Evolutionary conservation across 495 filamentous ascomycete species (phyloP).

Genomic region (Talaromyces adpressus): DNA sequence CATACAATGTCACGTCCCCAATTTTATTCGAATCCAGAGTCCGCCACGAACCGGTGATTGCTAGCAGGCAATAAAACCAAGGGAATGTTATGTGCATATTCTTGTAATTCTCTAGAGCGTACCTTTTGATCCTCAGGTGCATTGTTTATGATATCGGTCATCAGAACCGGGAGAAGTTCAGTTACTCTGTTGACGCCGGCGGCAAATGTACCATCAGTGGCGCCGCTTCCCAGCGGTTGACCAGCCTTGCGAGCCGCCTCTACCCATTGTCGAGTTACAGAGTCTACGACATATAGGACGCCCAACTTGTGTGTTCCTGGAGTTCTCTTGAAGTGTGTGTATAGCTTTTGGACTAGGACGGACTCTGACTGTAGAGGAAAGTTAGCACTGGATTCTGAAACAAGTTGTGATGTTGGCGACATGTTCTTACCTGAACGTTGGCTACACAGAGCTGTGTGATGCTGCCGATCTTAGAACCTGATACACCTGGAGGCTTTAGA

Average conservation of each 20-base stretch:
- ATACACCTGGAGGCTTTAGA: conserved; percentile 89
- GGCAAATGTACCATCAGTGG: conserved; percentile 84
- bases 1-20: not conserved
- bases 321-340: conserved; percentile 94
- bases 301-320: conserved; percentile 94
- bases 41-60: not conserved
- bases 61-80: conserved; percentile 10
- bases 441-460: conserved; percentile 79
- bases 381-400: too few species aligned
- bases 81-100: conserved; percentile 7
- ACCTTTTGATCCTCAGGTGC: conserved; percentile 97
- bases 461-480: conserved; percentile 77
- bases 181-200: conserved; percentile 96
- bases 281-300: conserved; percentile 99
- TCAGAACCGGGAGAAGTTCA: conserved; percentile 82
- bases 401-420: too few species aligned
- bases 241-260: conserved; percentile 84
- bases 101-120: conserved; percentile 50
- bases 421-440: conserved; percentile 96
- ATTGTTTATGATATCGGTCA: conserved; percentile 89
- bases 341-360: conserved; percentile 90
- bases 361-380: conserved; percentile 71
- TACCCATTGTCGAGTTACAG: conserved; percentile 97
- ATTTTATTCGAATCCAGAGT: conserved; percentile 3
- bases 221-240: conserved; percentile 67